These are phyloP conservation scores for Candida tetrigidarum DNA, from an alignment of 1,139 yeast genomes.

Conservation along the genomic window DNA sequence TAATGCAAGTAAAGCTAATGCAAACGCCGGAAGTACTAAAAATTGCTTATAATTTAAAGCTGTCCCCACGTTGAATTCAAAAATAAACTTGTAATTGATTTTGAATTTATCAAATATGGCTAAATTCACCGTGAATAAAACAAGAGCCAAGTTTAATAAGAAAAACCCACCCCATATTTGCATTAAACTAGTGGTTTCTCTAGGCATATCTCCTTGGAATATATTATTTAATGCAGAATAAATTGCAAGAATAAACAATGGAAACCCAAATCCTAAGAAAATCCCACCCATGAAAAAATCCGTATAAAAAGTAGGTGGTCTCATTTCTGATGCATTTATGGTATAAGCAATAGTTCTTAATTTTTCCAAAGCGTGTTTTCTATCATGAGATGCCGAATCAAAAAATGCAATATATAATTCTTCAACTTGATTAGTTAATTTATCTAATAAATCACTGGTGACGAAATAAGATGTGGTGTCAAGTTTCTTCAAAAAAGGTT, in stretches of 20 bases:
- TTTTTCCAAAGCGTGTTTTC: constrained; percentile 76
- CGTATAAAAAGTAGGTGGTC: constrained; percentile 37
- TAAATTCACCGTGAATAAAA: constrained; percentile 72
- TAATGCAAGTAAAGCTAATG: constrained; percentile 59
- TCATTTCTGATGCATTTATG: constrained; percentile 34
- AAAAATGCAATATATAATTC: constrained; percentile 68
- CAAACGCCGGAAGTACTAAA: constrained; percentile 62
- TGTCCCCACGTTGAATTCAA: constrained; percentile 79
- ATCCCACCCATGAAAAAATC: constrained; percentile 65
- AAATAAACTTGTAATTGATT: constrained; percentile 89
- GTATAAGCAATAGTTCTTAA: constrained; percentile 56
- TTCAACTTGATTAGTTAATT: constrained; percentile 63
- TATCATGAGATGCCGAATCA: constrained; percentile 65
- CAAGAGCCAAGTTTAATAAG: constrained; percentile 57
- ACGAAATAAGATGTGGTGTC: constrained; percentile 58
- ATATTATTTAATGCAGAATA: constrained; percentile 53
- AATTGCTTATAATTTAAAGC: constrained; percentile 72
- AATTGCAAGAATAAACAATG: constrained; percentile 58
- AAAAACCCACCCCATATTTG: constrained; percentile 96
- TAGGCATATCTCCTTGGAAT: constrained; percentile 39
- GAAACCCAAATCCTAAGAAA: constrained; percentile 70
- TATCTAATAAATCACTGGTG: constrained; percentile 68
- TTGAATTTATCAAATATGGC: constrained; percentile 72
- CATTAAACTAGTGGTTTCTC: constrained; percentile 62
- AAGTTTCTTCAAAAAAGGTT: constrained; percentile 62